Base-by-base conservation (phyloP, 2,329 filamentous ascomycete genomes). In the Diatrype stigma region DNA sequence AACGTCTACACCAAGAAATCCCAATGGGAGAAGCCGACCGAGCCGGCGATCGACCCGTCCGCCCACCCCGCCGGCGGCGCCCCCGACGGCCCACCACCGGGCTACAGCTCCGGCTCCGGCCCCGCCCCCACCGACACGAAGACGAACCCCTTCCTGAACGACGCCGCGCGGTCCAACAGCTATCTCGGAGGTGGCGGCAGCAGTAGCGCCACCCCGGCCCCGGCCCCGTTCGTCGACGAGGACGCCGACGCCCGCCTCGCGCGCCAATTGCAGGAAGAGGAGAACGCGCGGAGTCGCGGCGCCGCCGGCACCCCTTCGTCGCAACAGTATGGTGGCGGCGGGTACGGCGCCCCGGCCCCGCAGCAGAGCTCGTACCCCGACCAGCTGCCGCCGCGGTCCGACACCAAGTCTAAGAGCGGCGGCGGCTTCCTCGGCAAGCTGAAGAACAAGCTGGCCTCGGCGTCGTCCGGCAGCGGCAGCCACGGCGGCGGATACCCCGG, bases 1-100 rank as follows among this genome's bases (percentile, higher is more conserved):
- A 94, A 96, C 73, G 82, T 88, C 54, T 82, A 85, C 70, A 96
- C 91, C 57, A 94, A 94, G 64, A 80, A 87, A 66, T 96, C 92
- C 5, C 88, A 93, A 78, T 96, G 92, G 92, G 88, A 96, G 4
- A 86, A 83, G 60, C 91, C 91, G 17, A 89, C 84, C 35, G 78
- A 78, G 48, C 85, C 88, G 42, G 83, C 84, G 48, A 80, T 81
- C 57, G 76, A 80, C 16, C 70, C 77, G 14, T 23, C 21, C 4
- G 40, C 40, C 14, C 12, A 19, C 3, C 17, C 12, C 7, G 65
- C 74, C 12, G 67, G 67, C 34, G 64, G 59, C 44, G 66, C 67
- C 6, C 74, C 85, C 12, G 69, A 76, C 5, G 87, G 83, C 35
- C 78, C 86, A 3, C 89, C 89, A 12, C 87, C 88, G 0, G 78